Base-by-base conservation (phyloP, 169 alveolate genomes). In the Miamiensis avidus region DNA sequence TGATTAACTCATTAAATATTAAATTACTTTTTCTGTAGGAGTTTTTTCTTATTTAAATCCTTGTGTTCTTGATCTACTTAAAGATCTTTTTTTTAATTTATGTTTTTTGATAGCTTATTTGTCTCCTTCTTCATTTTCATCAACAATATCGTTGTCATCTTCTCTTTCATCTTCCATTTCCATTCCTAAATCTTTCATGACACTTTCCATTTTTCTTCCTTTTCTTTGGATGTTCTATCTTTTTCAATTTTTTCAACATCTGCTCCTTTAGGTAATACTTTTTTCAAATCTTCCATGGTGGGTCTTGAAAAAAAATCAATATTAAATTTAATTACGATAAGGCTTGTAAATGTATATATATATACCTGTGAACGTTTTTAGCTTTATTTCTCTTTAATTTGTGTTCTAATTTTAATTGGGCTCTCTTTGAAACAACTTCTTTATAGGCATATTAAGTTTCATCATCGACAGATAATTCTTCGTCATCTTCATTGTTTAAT, bases 401-500 rank as follows among this genome's bases (percentile, higher is more conserved):
- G 65, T 77, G 85, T 49, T 89, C 65, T 0, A 78, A 32, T 49
- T 86, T 89, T 26, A 85, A 0, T 28, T 81, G 26, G 0, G 85
- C 31, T 65, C 65, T 85, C 79, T 89, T 89, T 0, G 83, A 82
- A 81, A 86, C 79, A 1, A 87, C 93, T 76, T 89, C 89, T 78
- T 85, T 81, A 29, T 64, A 86, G 32, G 85, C 87, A 31, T 76
- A 81, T 75, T 64, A 81, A 29, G 76, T 76, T 76, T 82, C 90
- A 26, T 88, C 79, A 26, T 81, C 81, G 64, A 88, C 83, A 79
- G 85, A 4, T 49, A 11, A 91, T 11, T 77, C 87, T 49, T 85
- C 85, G n/a, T 81, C 87, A 28, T 86, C 95, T 72, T 93, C 95
- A 65, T 85, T 90, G 77, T 86, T 93, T 28, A 93, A 93, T 84